Conservation (phyloP, 163 green algal species). For the Chlorella variabilis region DNA sequence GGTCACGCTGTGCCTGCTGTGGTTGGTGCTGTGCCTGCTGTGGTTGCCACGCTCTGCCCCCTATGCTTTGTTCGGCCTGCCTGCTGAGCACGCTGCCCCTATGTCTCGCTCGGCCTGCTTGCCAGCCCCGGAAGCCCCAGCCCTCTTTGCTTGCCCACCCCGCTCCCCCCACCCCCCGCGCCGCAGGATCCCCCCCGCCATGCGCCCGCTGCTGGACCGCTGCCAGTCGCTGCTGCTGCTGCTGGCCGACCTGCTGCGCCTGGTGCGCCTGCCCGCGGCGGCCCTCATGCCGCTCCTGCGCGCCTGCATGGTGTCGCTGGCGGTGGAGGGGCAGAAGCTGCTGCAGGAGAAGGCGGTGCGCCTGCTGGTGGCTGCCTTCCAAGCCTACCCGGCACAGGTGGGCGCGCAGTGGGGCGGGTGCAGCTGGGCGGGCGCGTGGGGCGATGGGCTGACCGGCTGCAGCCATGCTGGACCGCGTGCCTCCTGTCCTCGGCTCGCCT, state of each 20-base stretch:
- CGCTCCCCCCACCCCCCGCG: background rate
- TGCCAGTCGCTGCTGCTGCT: slow-evolving; percentile 46
- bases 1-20: background rate
- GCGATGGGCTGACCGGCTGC: background rate
- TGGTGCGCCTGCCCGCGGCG: slow-evolving; percentile 49
- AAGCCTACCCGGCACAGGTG: slow-evolving; percentile 47
- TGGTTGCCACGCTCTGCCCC: no score
- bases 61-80: background rate
- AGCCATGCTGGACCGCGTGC: no score
- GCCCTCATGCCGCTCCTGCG: slow-evolving; percentile 70
- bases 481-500: no score
- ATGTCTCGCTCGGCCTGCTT: no score
- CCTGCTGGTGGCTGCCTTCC: slow-evolving; percentile 65
- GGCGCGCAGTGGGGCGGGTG: background rate
- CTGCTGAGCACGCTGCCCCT: background rate
- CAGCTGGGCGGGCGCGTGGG: no score
- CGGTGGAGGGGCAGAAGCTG: slow-evolving; percentile 56
- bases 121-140: background rate
- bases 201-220: slow-evolving; percentile 39
- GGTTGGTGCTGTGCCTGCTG: background rate
- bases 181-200: slow-evolving; percentile 41
- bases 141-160: background rate
- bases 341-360: slow-evolving; percentile 66
- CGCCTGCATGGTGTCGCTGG: slow-evolving; percentile 51
- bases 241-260: slow-evolving; percentile 40